These are phyloP conservation scores for Candida lessepsii DNA, from an alignment of 805 yeast genomes.

Conservation along the genomic window DNA sequence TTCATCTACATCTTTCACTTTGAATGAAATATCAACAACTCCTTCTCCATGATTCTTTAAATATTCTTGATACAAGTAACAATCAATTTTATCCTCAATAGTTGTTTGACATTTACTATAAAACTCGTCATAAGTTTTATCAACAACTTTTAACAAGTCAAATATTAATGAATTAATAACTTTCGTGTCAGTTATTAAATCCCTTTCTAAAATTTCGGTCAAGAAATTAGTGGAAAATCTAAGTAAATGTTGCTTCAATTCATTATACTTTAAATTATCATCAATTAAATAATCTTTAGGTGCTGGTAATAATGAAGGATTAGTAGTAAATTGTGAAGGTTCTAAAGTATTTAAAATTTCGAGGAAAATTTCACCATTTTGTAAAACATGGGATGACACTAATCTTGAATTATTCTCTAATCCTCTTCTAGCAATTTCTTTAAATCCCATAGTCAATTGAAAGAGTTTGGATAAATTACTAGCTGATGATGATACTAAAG, in stretches of 20 bases:
- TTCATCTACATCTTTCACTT: slow-evolving; percentile 50
- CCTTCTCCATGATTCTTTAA: slow-evolving; percentile 67
- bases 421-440: slow-evolving; percentile 59
- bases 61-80: slow-evolving; percentile 6
- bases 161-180: not conserved
- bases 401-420: slow-evolving; percentile 65
- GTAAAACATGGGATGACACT: slow-evolving; percentile 58
- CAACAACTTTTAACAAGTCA: not conserved
- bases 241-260: slow-evolving; percentile 4
- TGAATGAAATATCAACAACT: slow-evolving; percentile 72
- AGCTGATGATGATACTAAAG: slow-evolving; percentile 74
- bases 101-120: slow-evolving; percentile 2
- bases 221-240: not conserved
- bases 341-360: slow-evolving; percentile 44
- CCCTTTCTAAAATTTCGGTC: not conserved
- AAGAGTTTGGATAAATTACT: slow-evolving; percentile 58
- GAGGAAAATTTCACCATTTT: slow-evolving; percentile 53
- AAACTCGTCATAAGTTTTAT: slow-evolving; percentile 5
- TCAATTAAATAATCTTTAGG: slow-evolving; percentile 1
- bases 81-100: slow-evolving; percentile 10
- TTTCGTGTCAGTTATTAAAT: not conserved
- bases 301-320: slow-evolving; percentile 10
- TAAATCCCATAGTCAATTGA: slow-evolving; percentile 59
- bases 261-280: slow-evolving; percentile 3
- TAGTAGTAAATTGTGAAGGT: slow-evolving; percentile 10